phyloP scores from a whole-genome alignment of 495 filamentous ascomycete genomes.

The Extremus antarcticus region DNA sequence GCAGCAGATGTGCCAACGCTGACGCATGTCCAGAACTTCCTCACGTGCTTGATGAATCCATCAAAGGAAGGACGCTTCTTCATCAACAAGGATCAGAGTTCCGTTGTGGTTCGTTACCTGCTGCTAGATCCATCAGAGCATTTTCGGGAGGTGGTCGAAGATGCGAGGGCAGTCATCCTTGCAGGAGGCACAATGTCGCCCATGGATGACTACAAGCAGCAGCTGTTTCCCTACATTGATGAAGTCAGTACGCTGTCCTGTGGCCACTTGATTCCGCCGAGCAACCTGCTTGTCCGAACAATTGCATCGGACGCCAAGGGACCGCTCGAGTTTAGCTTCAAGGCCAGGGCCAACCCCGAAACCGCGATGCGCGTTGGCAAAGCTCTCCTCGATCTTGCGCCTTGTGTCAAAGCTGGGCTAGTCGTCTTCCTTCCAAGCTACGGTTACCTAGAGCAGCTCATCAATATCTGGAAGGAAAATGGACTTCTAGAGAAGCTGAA shows the following conservation, averaged over 20 bases:
- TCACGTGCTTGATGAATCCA: conserved; percentile 75
- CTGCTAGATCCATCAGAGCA: conserved; percentile 89
- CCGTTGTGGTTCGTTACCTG: conserved; percentile 67
- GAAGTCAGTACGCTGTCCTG: conserved; percentile 76
- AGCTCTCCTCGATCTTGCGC: conserved; percentile 4
- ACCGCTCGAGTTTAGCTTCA: conserved; percentile 15
- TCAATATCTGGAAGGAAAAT: conserved; percentile 55
- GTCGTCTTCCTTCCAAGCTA: conserved; percentile 98
- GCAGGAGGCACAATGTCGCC: conserved; percentile 98
- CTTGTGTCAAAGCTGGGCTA: conserved; percentile 70
- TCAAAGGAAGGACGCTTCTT: conserved; percentile 83
- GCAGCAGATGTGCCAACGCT: conserved; percentile 53
- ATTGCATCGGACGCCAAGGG: conserved; percentile 25
- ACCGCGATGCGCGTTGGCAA: conserved; percentile 4
- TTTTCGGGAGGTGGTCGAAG: conserved; percentile 77
- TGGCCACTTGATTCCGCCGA: conserved; percentile 81
- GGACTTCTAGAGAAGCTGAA: conserved; percentile 21
- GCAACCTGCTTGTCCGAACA: conserved; percentile 67
- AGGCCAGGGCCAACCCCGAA: not conserved
- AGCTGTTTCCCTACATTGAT: conserved; percentile 71
- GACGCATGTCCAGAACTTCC: conserved; percentile 72
- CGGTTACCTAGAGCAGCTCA: conserved; percentile 68
- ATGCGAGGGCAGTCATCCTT: conserved; percentile 78
- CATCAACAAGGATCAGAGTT: conserved; percentile 46
- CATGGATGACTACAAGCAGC: conserved; percentile 76